Evolutionary conservation across 495 filamentous ascomycete genomes (phyloP), one percentile per base, ranked within the genome.

Genomic region (Hypoxylon intermedium): DNA sequence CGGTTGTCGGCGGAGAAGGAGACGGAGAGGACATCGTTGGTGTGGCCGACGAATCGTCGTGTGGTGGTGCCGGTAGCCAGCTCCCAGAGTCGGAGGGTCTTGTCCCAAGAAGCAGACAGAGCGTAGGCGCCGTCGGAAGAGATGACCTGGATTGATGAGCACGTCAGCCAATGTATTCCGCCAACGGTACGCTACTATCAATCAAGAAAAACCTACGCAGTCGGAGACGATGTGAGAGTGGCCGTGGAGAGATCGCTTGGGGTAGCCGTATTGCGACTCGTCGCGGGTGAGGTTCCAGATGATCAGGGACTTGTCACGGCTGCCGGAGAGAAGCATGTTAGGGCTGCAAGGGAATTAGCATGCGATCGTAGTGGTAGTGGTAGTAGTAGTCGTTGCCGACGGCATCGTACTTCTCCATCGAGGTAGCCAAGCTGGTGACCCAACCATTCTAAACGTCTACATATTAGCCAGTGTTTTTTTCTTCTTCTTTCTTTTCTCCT

Each of bases 1-100:
- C 94, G 91, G 88, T 99, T 99, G 85, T 99, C 94, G 86, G 94
- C 94, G 73, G 94, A 99, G 90, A 99, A 99, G 69, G 93, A 97
- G 75, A 99, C 94, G 78, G 94, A 98, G 74, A 99, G 93, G 69
- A 99, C 93, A 69, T 99, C 94, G 84, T 94, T 95, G 83, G 87
- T 97, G 87, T 99, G 94, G 78, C 94, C 94, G 76, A 97, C 92
- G 79, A 99, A 99, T 66, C 92, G 89, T 73, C 95, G 89, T 75
- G 94, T 99, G 76, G 94, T 98, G 74, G 86, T 88, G 74, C 94
- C 94, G 67, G 89, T 95, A 63, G 92, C 88, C 56, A 99, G 91
- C 84, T 99, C 94, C 94, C 94, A 99, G 46, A 99, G 90, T 65
- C 94, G 94, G 76, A 99, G 93, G 49, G 93, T 97, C 92, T 97